These are phyloP conservation scores for Amoeboradix gromovi DNA, from an alignment of 371 early-diverging fungal genomes.

Conservation along the genomic window DNA sequence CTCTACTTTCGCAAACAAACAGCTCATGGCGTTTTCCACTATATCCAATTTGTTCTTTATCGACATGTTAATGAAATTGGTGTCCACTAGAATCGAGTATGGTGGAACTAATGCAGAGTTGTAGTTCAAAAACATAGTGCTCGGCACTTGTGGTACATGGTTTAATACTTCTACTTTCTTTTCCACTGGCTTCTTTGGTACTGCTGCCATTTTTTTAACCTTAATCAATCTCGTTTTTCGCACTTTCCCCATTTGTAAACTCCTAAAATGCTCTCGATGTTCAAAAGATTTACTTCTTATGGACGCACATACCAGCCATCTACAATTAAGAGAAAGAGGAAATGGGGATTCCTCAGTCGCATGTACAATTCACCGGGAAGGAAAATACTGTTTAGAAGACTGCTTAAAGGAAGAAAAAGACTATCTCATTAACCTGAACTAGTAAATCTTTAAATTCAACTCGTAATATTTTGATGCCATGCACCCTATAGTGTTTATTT, in stretches of 20 bases:
- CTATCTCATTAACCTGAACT: conserved; percentile 17
- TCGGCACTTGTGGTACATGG: conserved; percentile 46
- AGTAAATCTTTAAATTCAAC: too few relatives aligned
- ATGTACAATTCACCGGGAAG: conserved; percentile 46
- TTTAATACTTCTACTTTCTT: neutral
- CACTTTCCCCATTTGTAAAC: neutral
- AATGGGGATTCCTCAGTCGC: conserved; percentile 60
- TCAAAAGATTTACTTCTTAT: conserved; percentile 10
- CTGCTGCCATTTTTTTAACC: neutral
- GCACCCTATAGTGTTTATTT: too few relatives aligned
- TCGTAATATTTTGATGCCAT: too few relatives aligned
- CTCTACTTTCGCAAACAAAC: conserved; percentile 74
- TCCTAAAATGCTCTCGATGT: neutral
- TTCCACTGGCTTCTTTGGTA: neutral
- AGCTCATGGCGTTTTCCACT: conserved; percentile 90
- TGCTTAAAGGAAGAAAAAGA: conserved; percentile 50
- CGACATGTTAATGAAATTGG: conserved; percentile 98
- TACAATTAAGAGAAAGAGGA: conserved; percentile 55
- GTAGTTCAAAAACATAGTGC: conserved; percentile 83
- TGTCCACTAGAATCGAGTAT: conserved; percentile 92
- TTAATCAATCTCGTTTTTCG: neutral
- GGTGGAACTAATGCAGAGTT: conserved; percentile 92
- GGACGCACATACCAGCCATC: conserved; percentile 80
- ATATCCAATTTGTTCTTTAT: conserved; percentile 96
- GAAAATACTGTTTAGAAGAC: conserved; percentile 35